Evolutionary conservation across 768 basidiomycete species (phyloP), one percentile per base, ranked within the genome.

Genomic region (Boletus coccyginus): DNA sequence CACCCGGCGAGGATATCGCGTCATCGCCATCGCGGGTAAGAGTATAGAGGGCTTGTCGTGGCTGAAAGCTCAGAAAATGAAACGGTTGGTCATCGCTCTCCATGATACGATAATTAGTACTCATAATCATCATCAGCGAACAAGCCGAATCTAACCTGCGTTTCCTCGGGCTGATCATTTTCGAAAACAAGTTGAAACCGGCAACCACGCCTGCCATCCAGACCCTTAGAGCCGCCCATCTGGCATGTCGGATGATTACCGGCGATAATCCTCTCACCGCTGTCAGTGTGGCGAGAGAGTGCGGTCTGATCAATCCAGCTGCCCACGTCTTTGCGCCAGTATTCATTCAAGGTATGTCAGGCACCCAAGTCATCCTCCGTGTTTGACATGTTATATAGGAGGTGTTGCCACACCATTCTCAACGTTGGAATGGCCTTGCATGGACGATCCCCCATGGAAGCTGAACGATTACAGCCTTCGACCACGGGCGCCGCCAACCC

Each of bases 21-120:
- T 99, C 17, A 99, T 99, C 58, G 97, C 95, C 13, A 90, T 98
- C 61, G 97, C 96, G 17, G 97, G 97, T 14, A 98, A 97, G 78
- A 94, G 85, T 60, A 83, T 98, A 52, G 92, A 96, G 36, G 87
- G 91, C 14, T 73, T 99, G 53, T 91, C 96, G 0, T 99, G 97
- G 97, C 80, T 98, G 55, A 98, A 89, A 67, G 97, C 97, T 1
- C 97, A 99, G 70, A 85, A 91, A 46, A 88, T 99, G 86, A 95
- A 93, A 73, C 81, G 97, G 94, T 90, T 31, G 50, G 80, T 69
- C 52, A 40, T 43, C 50, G 9, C 14, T 40, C 14, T 31, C 31
- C 44, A 44, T 50, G 19, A 36, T 38, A 39, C 14, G 57, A 51
- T 32, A 46, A 36, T 48, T 41, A 41, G 32, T n/a, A 9, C 41